Base-by-base conservation (phyloP, 306 rosid species). In the Cucurbita argyrosperma region DNA sequence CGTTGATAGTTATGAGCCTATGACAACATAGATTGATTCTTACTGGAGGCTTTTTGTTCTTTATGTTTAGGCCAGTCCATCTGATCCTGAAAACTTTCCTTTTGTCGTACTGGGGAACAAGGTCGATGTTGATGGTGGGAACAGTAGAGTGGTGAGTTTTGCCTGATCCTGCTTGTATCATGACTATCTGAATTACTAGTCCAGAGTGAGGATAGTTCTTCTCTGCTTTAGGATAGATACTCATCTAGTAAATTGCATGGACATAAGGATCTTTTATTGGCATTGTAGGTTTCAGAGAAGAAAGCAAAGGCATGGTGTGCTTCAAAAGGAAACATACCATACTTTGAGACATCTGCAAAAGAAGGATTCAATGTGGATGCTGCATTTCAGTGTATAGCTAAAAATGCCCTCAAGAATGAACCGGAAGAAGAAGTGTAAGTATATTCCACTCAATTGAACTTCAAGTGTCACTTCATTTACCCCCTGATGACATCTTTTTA, bases 271-370 rank as follows among this genome's bases (percentile, higher is more conserved):
- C n/a, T 70, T 14, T 53, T 68, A 56, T 65, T 67, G 39, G 77
- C 71, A 53, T 73, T 76, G 71, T 78, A 94, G 99, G 84, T 94
- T 77, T 94, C 97, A 76, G 97, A 91, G 93, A 94, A 94, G 97
- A 94, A 94, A 88, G 99, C 95, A 42, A 94, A 88, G 86, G 97
- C 99, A 59, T 94, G 99, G 99, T 94, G 99, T 87, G 99, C 99
- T 84, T 89, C 99, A 62, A 94, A 94, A 87, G 99, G 99, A 80
- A 91, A 94, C 83, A 91, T 95, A 45, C 99, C 99, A 7, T 91
- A 91, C 85, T 91, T 95, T 55, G 99, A 95, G 87, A 91, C 99
- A 43, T 94, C 99, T 75, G 99, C 99, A 38, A 94, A 94, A 83
- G 99, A 94, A 85, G 99, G 99, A 76, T 91, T 94, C 65, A 94